Evolutionary conservation across 2,329 filamentous ascomycete genomes (phyloP).

Genomic region (Colletotrichum destructivum): DNA sequence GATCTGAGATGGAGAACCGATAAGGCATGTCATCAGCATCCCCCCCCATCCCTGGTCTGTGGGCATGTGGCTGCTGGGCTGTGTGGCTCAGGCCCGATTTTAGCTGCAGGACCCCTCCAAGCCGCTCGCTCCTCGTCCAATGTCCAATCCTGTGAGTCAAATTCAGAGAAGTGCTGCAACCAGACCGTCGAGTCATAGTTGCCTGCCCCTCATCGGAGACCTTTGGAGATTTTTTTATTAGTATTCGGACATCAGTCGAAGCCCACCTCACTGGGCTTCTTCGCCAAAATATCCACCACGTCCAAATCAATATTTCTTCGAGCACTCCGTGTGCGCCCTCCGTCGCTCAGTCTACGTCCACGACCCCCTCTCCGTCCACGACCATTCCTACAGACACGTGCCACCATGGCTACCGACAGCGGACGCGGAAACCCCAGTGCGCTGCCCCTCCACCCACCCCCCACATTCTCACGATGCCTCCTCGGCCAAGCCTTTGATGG

Average conservation of each 20-base stretch:
- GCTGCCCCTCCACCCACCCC: conserved; percentile 43
- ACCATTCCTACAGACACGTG: conserved; percentile 56
- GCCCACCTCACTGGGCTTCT: conserved; percentile 56
- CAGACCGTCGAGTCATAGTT: conserved; percentile 42
- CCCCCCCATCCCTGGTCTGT: not conserved
- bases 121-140: conserved; percentile 27
- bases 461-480: conserved; percentile 34
- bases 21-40: conserved; percentile 11
- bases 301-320: conserved; percentile 65
- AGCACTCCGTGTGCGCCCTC: conserved; percentile 72
- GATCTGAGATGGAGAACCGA: conserved; percentile 6
- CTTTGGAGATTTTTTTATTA: conserved; percentile 35
- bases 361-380: conserved; percentile 40
- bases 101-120: conserved; percentile 38
- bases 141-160: conserved; percentile 42
- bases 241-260: conserved; percentile 47
- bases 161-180: conserved; percentile 37
- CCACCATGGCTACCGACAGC: conserved; percentile 73
- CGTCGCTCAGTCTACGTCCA: conserved; percentile 60
- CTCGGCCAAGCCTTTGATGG: conserved; percentile 13
- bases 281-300: conserved; percentile 56
- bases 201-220: conserved; percentile 41
- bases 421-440: conserved; percentile 64
- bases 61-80: not conserved
- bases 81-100: conserved; percentile 38